phyloP scores from a whole-genome alignment of 768 basidiomycete genomes.

The Amanita phalloides region DNA sequence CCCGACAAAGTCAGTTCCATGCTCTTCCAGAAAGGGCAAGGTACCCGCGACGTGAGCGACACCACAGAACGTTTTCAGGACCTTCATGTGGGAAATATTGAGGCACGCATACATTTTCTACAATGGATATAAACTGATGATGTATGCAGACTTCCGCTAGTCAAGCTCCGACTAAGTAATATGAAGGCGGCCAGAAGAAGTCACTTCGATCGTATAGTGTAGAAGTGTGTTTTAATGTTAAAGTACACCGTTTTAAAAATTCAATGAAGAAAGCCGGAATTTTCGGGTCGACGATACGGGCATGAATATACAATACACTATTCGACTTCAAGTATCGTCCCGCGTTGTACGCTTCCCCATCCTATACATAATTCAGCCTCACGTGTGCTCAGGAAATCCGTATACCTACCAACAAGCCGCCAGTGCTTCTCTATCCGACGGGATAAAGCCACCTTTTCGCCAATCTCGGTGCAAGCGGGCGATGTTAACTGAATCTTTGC shows the following conservation, averaged over 20 bases:
- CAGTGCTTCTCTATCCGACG: slow-evolving; percentile 97
- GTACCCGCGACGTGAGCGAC: slow-evolving; percentile 17
- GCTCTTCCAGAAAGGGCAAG: slow-evolving; percentile 13
- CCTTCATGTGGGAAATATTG: slow-evolving; percentile 7
- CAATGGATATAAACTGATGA: slow-evolving; percentile 2
- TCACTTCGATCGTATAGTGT: too few relatives aligned
- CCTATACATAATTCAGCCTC: slow-evolving; percentile 16
- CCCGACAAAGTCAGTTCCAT: slow-evolving; percentile 10
- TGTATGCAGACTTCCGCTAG: background rate
- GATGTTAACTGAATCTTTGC: slow-evolving; percentile 91
- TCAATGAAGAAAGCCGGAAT: background rate
- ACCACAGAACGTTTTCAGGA: slow-evolving; percentile 12
- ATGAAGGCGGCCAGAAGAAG: too few relatives aligned
- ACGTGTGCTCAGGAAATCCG: background rate
- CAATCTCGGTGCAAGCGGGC: slow-evolving; percentile 93
- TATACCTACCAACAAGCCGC: slow-evolving; percentile 80
- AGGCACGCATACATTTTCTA: background rate
- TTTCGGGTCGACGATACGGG: too few relatives aligned
- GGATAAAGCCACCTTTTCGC: slow-evolving; percentile 94
- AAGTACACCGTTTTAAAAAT: background rate
- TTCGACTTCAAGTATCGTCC: slow-evolving; percentile 74
- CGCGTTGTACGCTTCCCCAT: slow-evolving; percentile 78
- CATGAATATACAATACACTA: slow-evolving; percentile 16
- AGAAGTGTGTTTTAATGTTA: too few relatives aligned
- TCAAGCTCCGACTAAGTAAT: too few relatives aligned